phyloP scores from a whole-genome alignment of 345 rosid species.

The Tarenaya hassleriana region DNA sequence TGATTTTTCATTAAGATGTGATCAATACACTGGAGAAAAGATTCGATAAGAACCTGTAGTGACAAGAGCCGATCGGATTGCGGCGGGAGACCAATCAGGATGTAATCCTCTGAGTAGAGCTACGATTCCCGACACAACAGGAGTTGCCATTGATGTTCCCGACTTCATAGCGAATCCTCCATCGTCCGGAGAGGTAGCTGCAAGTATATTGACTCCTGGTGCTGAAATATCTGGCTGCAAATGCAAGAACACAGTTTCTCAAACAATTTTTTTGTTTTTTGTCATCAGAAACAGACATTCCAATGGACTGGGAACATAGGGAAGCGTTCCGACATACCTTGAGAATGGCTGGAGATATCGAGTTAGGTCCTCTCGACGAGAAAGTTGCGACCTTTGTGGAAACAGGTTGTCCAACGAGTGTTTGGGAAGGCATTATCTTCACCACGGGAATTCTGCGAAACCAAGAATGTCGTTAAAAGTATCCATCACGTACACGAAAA shows the following conservation, averaged over 20 bases:
- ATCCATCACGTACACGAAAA: no score
- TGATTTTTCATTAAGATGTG: no score
- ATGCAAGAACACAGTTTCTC: neutral
- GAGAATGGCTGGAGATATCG: conserved; percentile 15
- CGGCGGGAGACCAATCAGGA: conserved; percentile 42
- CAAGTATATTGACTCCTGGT: conserved; percentile 40
- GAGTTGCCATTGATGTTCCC: conserved; percentile 42
- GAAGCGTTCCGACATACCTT: conserved; percentile 6
- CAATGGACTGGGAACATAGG: neutral
- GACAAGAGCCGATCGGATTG: conserved; percentile 42
- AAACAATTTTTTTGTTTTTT: no score
- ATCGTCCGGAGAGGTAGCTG: conserved; percentile 29
- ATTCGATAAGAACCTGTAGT: conserved; percentile 44
- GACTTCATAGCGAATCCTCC: conserved; percentile 19
- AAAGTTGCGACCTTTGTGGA: conserved; percentile 28
- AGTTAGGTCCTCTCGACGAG: conserved; percentile 54
- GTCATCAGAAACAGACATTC: neutral
- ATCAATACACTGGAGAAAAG: no score
- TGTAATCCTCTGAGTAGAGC: conserved; percentile 37
- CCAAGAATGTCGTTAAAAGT: no score
- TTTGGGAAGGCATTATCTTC: conserved; percentile 19
- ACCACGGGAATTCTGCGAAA: conserved; percentile 7
- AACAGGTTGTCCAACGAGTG: conserved; percentile 19
- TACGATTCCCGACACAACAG: conserved; percentile 34
- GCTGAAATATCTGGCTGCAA: conserved; percentile 43